Conservation (phyloP, 2,329 filamentous ascomycete species). For the Xylaria sp. region DNA sequence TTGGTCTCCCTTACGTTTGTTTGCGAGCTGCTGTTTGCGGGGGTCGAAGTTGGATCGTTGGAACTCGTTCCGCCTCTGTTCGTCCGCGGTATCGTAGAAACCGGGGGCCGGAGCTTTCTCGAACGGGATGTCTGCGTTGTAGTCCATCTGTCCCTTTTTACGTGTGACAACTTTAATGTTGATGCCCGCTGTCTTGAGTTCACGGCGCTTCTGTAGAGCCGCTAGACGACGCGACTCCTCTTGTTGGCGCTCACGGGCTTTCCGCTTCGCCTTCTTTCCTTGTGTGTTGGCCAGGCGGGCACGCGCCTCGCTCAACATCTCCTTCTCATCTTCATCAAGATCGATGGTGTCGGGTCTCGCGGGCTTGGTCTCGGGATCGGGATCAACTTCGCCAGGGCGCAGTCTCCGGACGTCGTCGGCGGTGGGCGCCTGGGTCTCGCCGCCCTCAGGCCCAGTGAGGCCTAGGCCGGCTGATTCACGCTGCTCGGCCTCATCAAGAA, state of each 20-base stretch:
- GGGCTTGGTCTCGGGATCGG: constrained; percentile 96
- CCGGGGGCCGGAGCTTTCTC: constrained; percentile 89
- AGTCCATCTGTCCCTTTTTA: constrained; percentile 98
- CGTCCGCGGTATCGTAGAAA: constrained; percentile 93
- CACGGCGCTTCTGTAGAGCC: constrained; percentile 91
- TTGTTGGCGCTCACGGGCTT: constrained; percentile 93
- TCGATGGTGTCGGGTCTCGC: constrained; percentile 97
- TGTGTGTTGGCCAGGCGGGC: constrained; percentile 97
- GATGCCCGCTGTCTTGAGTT: constrained; percentile 97
- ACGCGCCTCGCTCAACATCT: constrained; percentile 98
- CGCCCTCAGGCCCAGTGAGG: constrained; percentile 85
- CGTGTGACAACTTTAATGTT: constrained; percentile 94
- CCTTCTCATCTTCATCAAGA: constrained; percentile 98
- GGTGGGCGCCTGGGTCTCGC: constrained; percentile 85
- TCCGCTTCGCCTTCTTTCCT: constrained; percentile 98
- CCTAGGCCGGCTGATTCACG: constrained; percentile 84
- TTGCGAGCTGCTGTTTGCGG: constrained; percentile 87
- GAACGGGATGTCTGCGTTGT: constrained; percentile 98
- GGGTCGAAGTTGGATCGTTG: constrained; percentile 90
- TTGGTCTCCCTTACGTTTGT: constrained; percentile 91
- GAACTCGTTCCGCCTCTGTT: constrained; percentile 81
- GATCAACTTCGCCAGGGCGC: constrained; percentile 92
- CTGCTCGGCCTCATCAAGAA: constrained; percentile 94
- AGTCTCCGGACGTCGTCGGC: constrained; percentile 92
- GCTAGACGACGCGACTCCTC: constrained; percentile 93